A percentile compares a stretch with the other conserved stretches of the same genome.
Conservation (phyloP, 345 rosid genomes). For the Eucalyptus coolabah region DNA sequence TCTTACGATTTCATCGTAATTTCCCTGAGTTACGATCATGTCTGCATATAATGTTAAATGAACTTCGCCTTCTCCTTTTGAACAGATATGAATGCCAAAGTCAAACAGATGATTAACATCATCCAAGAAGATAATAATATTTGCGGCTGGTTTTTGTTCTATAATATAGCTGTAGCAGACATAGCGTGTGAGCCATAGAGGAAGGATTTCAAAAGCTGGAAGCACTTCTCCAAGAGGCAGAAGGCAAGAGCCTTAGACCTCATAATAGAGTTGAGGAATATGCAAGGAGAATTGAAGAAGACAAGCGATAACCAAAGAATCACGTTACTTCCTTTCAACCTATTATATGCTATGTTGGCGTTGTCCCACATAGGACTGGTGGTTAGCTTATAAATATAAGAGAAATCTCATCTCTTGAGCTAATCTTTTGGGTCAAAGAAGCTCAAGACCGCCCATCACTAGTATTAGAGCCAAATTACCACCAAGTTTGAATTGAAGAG, state of each 20-base stretch:
- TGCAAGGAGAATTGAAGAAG: no score
- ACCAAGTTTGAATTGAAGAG: no score
- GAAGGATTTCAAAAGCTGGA: slow-evolving; percentile 56
- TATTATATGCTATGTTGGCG: no score
- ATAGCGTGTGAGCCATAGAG: slow-evolving; percentile 16
- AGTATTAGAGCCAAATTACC: no score
- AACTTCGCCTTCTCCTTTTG: background rate
- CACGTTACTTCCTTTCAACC: no score
- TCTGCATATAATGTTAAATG: background rate
- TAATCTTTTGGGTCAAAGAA: rapidly evolving
- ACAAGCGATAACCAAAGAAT: no score
- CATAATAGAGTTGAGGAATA: slow-evolving; percentile 27
- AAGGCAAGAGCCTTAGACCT: slow-evolving; percentile 53
- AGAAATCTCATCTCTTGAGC: rapidly evolving
- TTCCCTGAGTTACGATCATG: background rate
- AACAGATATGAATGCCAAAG: slow-evolving; percentile 82
- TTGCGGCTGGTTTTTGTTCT: background rate
- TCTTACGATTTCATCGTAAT: background rate
- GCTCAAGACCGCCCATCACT: no score
- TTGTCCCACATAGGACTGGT: rapidly evolving
- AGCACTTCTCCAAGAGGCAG: slow-evolving; percentile 66
- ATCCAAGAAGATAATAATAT: slow-evolving; percentile 60
- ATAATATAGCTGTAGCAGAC: slow-evolving; percentile 34
- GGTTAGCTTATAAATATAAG: no score
- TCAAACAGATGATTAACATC: slow-evolving; percentile 86